phyloP scores from a whole-genome alignment of 768 basidiomycete species.

The Hebeloma cylindrosporum region DNA sequence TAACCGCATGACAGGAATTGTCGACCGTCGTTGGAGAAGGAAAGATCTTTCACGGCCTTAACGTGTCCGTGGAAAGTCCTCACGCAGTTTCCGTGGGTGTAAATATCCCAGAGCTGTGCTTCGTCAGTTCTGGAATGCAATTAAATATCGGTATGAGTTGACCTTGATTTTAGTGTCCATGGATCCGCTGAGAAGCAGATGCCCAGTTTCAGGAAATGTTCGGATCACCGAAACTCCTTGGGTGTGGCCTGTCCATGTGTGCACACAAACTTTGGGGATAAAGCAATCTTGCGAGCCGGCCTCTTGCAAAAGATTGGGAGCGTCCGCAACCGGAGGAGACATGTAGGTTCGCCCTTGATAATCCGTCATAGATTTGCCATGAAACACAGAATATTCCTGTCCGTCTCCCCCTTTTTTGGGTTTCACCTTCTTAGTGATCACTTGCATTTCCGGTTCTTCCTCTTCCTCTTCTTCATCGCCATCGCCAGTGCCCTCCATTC shows the following conservation, averaged over 20 bases:
- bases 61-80: constrained; percentile 97
- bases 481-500: constrained; percentile 59
- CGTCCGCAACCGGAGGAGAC: constrained; percentile 87
- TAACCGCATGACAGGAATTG: constrained; percentile 91
- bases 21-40: constrained; percentile 91
- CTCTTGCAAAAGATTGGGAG: constrained; percentile 79
- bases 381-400: constrained; percentile 93
- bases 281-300: constrained; percentile 86
- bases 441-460: constrained; percentile 58
- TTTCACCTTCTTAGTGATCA: constrained; percentile 68
- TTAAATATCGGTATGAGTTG: constrained; percentile 10
- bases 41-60: constrained; percentile 95
- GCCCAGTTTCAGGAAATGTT: constrained; percentile 89
- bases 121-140: constrained; percentile 11
- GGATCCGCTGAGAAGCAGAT: constrained; percentile 88
- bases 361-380: constrained; percentile 94
- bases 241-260: constrained; percentile 98
- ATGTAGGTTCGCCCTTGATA: constrained; percentile 99
- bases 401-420: constrained; percentile 78
- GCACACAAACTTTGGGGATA: constrained; percentile 92
- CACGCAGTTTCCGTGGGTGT: constrained; percentile 94
- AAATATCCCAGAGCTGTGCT: constrained; percentile 92
- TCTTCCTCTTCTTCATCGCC: constrained; percentile 64
- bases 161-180: constrained; percentile 99
- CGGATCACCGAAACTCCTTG: constrained; percentile 94